Evolutionary conservation across 495 filamentous ascomycete genomes (phyloP).

Genomic region (Ramalina intermedia): DNA sequence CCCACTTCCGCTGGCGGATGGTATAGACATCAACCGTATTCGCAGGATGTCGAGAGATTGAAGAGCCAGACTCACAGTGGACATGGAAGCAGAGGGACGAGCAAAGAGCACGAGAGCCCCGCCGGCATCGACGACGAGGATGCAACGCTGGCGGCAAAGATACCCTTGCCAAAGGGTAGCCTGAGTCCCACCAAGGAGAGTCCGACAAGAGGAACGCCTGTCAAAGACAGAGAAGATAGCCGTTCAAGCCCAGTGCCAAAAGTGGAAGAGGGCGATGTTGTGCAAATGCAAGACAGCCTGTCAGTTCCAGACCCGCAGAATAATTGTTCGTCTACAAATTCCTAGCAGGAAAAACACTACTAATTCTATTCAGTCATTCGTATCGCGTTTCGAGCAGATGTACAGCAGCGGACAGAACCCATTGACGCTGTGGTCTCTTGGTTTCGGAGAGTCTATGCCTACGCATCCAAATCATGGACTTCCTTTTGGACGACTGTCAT

Average conservation of each 20-base stretch:
- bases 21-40: conserved; percentile 42
- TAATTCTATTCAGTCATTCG: conserved; percentile 54
- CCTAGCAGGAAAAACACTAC: neutral
- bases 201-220: conserved; percentile 22
- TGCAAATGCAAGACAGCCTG: conserved; percentile 16
- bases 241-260: conserved; percentile 34
- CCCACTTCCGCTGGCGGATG: conserved; percentile 39
- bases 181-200: conserved; percentile 37
- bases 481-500: conserved; percentile 43
- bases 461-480: conserved; percentile 48
- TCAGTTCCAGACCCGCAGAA: conserved; percentile 26
- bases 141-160: conserved; percentile 40
- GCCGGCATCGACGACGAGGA: conserved; percentile 31
- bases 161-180: conserved; percentile 38
- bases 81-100: conserved; percentile 36
- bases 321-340: conserved; percentile 33
- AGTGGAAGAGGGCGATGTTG: conserved; percentile 13
- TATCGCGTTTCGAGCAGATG: conserved; percentile 71
- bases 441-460: conserved; percentile 39
- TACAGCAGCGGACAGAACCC: conserved; percentile 73
- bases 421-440: conserved; percentile 60
- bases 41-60: conserved; percentile 25
- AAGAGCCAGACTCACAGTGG: conserved; percentile 32
- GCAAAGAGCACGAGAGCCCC: conserved; percentile 34
- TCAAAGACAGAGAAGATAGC: conserved; percentile 8